A percentile compares a stretch with the other conserved stretches of the same genome.
These are phyloP conservation scores for Cryptococcus wingfieldii DNA, from an alignment of 1,284 basidiomycete genomes.

Conservation along the genomic window DNA sequence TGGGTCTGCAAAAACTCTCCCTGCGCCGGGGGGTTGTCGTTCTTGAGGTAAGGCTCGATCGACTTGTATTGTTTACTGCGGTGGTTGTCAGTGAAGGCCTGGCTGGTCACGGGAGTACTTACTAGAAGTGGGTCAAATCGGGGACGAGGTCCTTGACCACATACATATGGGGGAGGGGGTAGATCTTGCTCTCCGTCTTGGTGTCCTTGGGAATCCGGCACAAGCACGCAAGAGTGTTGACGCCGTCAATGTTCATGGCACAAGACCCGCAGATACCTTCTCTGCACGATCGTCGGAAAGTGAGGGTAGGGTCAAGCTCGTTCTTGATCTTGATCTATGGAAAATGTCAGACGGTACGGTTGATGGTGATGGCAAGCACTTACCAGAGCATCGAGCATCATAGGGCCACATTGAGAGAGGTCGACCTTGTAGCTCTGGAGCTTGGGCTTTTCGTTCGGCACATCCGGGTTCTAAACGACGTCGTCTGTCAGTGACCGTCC, in stretches of 20 bases:
- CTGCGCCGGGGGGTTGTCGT: conserved; percentile 78
- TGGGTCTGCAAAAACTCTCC: conserved; percentile 73
- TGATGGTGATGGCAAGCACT: conserved; percentile 9
- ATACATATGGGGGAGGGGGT: conserved; percentile 99
- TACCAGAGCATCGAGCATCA: conserved; percentile 64
- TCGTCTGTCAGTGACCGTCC: not conserved
- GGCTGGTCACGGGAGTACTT: conserved; percentile 8
- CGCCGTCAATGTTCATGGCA: conserved; percentile 98
- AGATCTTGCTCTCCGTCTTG: conserved; percentile 79
- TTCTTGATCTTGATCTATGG: conserved; percentile 97
- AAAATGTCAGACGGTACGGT: not conserved
- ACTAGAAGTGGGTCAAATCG: conserved; percentile 54
- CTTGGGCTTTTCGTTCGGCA: conserved; percentile 84
- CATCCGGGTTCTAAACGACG: conserved; percentile 79
- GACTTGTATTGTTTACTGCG: conserved; percentile 99
- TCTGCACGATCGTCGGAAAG: conserved; percentile 92
- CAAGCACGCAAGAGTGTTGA: conserved; percentile 95
- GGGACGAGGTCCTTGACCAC: conserved; percentile 97
- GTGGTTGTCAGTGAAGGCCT: conserved; percentile 60
- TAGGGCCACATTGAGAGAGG: conserved; percentile 90
- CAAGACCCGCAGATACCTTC: conserved; percentile 99
- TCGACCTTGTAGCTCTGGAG: conserved; percentile 91
- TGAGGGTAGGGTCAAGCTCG: conserved; percentile 91
- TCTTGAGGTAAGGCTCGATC: conserved; percentile 91
- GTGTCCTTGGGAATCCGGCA: conserved; percentile 84